Percentiles rank a stretch among this genome's conserved stretches.
These are phyloP conservation scores for Sanguinoderma infundibulare DNA, from an alignment of 1,284 basidiomycete species.

Conservation along the genomic window DNA sequence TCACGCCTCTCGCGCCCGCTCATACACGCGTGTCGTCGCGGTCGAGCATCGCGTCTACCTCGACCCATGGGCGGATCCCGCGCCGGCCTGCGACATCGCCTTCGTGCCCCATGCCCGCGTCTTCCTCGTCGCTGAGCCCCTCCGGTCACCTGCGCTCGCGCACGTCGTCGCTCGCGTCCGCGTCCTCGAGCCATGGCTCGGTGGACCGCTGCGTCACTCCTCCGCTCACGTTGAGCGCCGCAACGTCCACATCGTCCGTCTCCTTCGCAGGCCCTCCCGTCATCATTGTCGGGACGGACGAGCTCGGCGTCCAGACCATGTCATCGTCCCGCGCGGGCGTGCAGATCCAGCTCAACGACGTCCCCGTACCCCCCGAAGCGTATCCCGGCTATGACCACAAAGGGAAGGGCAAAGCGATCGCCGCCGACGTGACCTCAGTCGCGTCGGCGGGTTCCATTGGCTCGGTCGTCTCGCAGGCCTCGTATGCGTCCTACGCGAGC, in stretches of 20 bases:
- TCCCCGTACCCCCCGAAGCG: conserved; percentile 14
- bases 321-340: conserved; percentile 1
- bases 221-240: conserved; percentile 26
- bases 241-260: conserved; percentile 15
- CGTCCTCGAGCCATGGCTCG: conserved; percentile 10
- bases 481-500: neutral
- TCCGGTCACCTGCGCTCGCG: conserved; percentile 12
- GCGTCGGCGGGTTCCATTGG: neutral
- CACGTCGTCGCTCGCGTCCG: conserved; percentile 22
- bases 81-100: neutral
- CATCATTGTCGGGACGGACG: neutral
- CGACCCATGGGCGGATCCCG: neutral
- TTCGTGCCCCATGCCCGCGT: neutral
- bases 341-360: conserved; percentile 25
- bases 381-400: neutral
- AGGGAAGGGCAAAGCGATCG: neutral
- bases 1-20: conserved; percentile 2
- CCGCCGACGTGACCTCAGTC: neutral
- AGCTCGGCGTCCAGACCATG: conserved; percentile 1
- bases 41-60: conserved; percentile 1
- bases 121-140: conserved; percentile 3
- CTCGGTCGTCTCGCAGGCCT: neutral
- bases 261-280: conserved; percentile 10
- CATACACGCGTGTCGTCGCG: conserved; percentile 5
- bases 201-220: conserved; percentile 20